These are phyloP conservation scores for Crucibulum laeve DNA, from an alignment of 768 basidiomycete species.

Conservation along the genomic window DNA sequence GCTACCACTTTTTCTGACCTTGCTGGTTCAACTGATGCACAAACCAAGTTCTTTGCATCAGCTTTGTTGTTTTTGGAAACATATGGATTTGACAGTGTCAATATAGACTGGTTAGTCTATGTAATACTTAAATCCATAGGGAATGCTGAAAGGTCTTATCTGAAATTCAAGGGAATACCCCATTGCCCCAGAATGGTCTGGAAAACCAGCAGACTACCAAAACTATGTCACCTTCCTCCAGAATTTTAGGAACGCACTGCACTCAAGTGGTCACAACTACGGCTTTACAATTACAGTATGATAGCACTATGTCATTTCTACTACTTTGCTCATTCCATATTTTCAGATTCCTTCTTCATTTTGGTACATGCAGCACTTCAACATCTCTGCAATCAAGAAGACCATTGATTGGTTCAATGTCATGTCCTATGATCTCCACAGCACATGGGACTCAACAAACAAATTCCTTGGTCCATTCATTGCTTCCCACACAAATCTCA, in stretches of 20 bases:
- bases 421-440: slow-evolving; percentile 16
- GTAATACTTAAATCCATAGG: no score
- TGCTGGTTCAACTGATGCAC: no score
- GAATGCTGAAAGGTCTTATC: no score
- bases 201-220: neutral
- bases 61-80: no score
- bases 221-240: neutral
- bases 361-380: no score
- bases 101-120: no score
- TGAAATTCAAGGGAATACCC: no score
- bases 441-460: slow-evolving; percentile 14
- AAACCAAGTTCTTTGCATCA: no score
- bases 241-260: neutral
- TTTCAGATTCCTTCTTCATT: neutral
- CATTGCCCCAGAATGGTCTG: no score
- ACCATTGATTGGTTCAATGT: slow-evolving; percentile 14
- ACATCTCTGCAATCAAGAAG: slow-evolving; percentile 8
- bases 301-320: neutral
- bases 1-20: no score
- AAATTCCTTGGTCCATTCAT: slow-evolving; percentile 9
- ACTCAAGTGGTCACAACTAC: neutral
- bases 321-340: neutral
- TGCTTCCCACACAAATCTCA: slow-evolving; percentile 13
- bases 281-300: neutral
- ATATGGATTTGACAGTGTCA: no score